Evolutionary conservation across 495 filamentous ascomycete species (phyloP), one percentile per base, ranked within the genome.

Genomic region (Pyrenopolyporus hunteri): DNA sequence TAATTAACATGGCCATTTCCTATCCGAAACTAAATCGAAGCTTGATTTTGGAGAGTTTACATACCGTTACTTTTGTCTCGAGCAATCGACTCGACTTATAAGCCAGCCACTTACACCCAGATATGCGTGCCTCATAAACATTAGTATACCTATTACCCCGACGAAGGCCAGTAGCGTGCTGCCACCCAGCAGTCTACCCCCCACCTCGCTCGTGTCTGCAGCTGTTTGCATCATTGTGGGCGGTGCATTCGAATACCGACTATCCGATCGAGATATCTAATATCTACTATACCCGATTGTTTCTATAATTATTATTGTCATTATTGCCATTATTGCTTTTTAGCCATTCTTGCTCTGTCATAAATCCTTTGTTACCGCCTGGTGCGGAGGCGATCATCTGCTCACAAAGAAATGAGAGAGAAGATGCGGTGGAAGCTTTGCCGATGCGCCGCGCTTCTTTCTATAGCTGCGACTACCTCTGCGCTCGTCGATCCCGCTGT

Each of bases 121-220:
- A 19, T 48, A 46, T 23, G 44, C 28, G 16, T 61, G 20, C 29
- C 44, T 35, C 19, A 9, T 42, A 13, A 23, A n/a, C 13, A 16
- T 39, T 13, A 10, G 17, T 13, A 44, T 26, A 44, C 40, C 1
- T 25, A 29, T 14, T 32, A 51, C 3, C 19, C 17, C 36, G 22
- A 33, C 14, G 10, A 45, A 57, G 37, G 20, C 56, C 62, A 65
- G 62, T 60, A 51, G 17, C 17, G 56, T 45, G 16, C 62, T 47
- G 56, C 62, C 56, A 49, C 56, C 51, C 48, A 53, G 31, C 47
- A 25, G 16, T 20, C 36, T n/a, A n/a, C 44, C 50, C 55, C 61
- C 61, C 62, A 65, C 56, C 56, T 65, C 62, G 62, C 56, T 65
- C 62, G 62, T 65, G 62, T 65, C 56, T 59, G 56, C 62, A 65